These are phyloP conservation scores for Paramecium primaurelia DNA, from an alignment of 73 alveolate genomes.

Conservation along the genomic window DNA sequence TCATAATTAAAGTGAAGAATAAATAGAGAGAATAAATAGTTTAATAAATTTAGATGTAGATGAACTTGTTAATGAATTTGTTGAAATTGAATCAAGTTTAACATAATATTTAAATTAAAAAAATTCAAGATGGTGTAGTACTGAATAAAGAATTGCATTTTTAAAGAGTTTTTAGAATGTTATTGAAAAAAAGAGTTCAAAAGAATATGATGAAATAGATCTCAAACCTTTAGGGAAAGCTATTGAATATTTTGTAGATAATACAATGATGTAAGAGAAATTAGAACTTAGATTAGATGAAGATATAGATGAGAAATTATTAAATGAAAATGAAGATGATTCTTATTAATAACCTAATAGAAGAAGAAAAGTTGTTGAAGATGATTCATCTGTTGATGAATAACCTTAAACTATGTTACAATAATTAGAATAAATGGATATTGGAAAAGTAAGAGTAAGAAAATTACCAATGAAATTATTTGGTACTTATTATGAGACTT, in stretches of 20 bases:
- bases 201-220: not conserved
- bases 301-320: not conserved
- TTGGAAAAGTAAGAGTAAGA: slow-evolving; percentile 26
- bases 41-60: slow-evolving; percentile 13
- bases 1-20: not conserved
- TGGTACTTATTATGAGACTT: slow-evolving; percentile 18
- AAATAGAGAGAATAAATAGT: not conserved
- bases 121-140: slow-evolving; percentile 41
- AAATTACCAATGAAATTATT: slow-evolving; percentile 48
- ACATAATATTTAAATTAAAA: slow-evolving; percentile 2
- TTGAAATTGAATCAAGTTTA: not conserved
- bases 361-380: slow-evolving; percentile 43
- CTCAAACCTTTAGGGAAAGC: not conserved
- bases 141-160: not conserved
- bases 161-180: not conserved
- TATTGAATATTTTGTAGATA: slow-evolving; percentile 40
- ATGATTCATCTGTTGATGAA: slow-evolving; percentile 29
- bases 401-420: not conserved
- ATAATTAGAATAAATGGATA: slow-evolving; percentile 41
- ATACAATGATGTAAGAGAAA: slow-evolving; percentile 43
- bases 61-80: not conserved
- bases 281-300: slow-evolving; percentile 45
- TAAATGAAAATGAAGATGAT: slow-evolving; percentile 1
- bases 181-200: not conserved
- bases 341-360: slow-evolving; percentile 5